A percentile compares a stretch with the other conserved stretches of the same genome.
Conservation (phyloP, 1,139 yeast genomes). For the Kazachstania sp. region DNA sequence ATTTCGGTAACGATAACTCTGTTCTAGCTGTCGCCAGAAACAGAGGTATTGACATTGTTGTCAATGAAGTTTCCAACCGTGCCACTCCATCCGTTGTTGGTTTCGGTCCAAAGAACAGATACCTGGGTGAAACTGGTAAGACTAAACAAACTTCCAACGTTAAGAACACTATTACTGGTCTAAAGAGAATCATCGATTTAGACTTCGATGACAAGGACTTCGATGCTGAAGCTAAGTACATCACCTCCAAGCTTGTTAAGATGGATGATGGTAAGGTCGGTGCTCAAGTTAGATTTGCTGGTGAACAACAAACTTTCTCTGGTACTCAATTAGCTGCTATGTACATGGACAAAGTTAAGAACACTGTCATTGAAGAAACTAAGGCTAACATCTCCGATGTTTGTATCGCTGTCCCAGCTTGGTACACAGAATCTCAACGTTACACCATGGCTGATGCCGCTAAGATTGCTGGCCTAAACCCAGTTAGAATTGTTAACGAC, state of each 20-base stretch:
- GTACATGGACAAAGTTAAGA: conserved; percentile 87
- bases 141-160: conserved; percentile 93
- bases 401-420: conserved; percentile 89
- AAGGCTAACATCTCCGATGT: conserved; percentile 77
- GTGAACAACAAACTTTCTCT: conserved; percentile 70
- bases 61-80: conserved; percentile 97
- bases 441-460: conserved; percentile 96
- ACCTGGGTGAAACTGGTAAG: conserved; percentile 91
- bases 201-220: conserved; percentile 73
- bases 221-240: conserved; percentile 62
- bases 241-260: conserved; percentile 62
- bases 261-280: conserved; percentile 68
- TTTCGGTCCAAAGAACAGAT: conserved; percentile 81
- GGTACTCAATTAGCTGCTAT: conserved; percentile 89
- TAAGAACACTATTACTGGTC: conserved; percentile 90
- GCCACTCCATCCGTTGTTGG: conserved; percentile 93
- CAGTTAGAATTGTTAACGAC: conserved; percentile 95
- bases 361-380: conserved; percentile 71
- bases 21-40: conserved; percentile 97
- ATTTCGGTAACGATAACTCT: conserved; percentile 90
- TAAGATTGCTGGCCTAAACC: conserved; percentile 91
- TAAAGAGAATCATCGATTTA: conserved; percentile 86
- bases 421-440: conserved; percentile 97
- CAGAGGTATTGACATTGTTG: conserved; percentile 96
- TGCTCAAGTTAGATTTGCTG: conserved; percentile 77